Percentiles rank a stretch among this genome's conserved stretches.
Conservation (phyloP, 2,329 filamentous ascomycete genomes). For the Aspergillus sp. region DNA sequence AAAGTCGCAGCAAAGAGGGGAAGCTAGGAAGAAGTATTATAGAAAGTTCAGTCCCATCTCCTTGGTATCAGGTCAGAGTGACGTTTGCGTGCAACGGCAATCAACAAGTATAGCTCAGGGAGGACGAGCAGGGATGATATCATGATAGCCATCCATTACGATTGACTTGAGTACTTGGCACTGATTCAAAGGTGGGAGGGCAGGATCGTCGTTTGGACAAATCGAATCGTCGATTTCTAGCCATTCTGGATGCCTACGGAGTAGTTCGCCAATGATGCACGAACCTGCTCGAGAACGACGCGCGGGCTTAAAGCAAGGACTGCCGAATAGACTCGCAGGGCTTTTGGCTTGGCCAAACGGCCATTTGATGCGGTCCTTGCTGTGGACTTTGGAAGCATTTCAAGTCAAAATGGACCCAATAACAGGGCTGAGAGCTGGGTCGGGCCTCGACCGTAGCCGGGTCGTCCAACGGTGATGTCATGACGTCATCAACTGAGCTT, state of each 20-base stretch:
- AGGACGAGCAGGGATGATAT: slow-evolving; percentile 10
- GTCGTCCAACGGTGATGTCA: neutral
- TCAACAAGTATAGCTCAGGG: neutral
- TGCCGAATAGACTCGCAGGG: neutral
- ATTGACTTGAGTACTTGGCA: neutral
- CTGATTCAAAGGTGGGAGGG: neutral
- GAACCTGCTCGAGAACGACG: neutral
- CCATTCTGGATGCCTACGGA: neutral
- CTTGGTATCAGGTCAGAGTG: slow-evolving; percentile 9
- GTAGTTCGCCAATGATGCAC: neutral
- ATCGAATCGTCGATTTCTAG: neutral
- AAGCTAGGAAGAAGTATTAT: slow-evolving; percentile 3
- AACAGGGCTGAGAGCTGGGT: neutral
- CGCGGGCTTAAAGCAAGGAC: neutral
- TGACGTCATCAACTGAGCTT: neutral
- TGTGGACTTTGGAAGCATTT: neutral
- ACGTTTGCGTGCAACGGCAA: slow-evolving; percentile 7
- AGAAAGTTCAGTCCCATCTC: neutral
- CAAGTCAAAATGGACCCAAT: neutral
- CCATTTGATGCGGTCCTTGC: neutral
- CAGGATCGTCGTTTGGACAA: neutral
- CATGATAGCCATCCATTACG: neutral
- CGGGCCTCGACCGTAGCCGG: neutral
- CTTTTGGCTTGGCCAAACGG: neutral
- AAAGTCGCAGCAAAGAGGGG: slow-evolving; percentile 6